These are phyloP conservation scores for Primulina huaijiensis DNA, from an alignment of 257 asterid genomes.

Conservation along the genomic window DNA sequence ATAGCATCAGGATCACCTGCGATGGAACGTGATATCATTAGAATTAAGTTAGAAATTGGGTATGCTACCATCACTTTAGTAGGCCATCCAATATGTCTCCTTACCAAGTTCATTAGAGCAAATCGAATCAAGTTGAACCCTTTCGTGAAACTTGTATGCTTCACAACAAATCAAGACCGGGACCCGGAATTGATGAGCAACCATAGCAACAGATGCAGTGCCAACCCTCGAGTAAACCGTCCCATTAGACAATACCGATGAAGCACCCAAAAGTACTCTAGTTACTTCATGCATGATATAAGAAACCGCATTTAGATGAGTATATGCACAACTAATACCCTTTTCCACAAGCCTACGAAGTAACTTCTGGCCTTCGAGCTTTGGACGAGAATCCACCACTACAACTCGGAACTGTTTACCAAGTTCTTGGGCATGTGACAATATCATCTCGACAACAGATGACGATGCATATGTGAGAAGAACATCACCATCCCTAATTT, in stretches of 20 bases:
- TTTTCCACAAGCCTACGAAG: constrained; percentile 79
- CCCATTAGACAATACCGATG: constrained; percentile 82
- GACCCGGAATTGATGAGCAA: constrained; percentile 74
- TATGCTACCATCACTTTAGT: background rate
- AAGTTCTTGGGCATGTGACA: constrained; percentile 77
- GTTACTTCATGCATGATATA: constrained; percentile 84
- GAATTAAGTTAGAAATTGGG: constrained; percentile 22
- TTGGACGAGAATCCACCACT: constrained; percentile 84
- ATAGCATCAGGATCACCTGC: constrained; percentile 67
- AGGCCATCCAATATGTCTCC: constrained; percentile 2
- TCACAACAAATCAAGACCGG: constrained; percentile 88
- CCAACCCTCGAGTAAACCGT: constrained; percentile 94
- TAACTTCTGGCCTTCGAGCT: constrained; percentile 78
- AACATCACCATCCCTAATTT: constrained; percentile 80
- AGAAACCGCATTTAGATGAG: constrained; percentile 81
- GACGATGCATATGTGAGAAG: constrained; percentile 81
- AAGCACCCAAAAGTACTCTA: constrained; percentile 78
- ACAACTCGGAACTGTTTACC: constrained; percentile 77
- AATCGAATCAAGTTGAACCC: constrained; percentile 94
- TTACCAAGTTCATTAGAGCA: constrained; percentile 89
- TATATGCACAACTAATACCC: constrained; percentile 77
- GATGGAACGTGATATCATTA: constrained; percentile 13
- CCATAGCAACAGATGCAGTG: constrained; percentile 91
- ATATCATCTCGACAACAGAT: constrained; percentile 79
- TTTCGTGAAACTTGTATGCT: constrained; percentile 85